Conservation (phyloP, 768 basidiomycete species). For the Amanita jacksonii region DNA sequence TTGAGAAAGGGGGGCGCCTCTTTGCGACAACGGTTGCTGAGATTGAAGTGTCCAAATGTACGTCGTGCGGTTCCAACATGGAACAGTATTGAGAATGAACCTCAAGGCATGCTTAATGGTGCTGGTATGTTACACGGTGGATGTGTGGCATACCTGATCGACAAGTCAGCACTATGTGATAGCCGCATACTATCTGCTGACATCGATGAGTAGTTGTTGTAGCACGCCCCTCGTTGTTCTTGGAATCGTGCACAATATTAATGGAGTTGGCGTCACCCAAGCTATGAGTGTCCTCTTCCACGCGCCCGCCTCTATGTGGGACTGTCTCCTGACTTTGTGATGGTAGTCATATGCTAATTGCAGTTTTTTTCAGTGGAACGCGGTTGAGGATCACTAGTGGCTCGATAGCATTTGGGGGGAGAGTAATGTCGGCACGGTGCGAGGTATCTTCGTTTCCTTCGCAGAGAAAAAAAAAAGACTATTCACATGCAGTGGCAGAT, state of each 20-base stretch:
- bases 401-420: constrained; percentile 56
- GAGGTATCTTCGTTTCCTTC: constrained; percentile 43
- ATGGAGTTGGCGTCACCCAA: constrained; percentile 71
- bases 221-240: constrained; percentile 61
- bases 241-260: constrained; percentile 46
- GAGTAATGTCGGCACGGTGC: constrained; percentile 63
- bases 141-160: constrained; percentile 63
- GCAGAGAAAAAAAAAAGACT: neutral
- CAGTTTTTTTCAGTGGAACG: constrained; percentile 37
- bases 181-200: neutral
- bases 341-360: constrained; percentile 6
- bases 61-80: too few relatives aligned
- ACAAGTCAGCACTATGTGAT: constrained; percentile 38
- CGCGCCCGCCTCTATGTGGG: constrained; percentile 55
- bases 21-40: constrained; percentile 58
- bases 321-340: constrained; percentile 9
- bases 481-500: constrained; percentile 29
- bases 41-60: constrained; percentile 52
- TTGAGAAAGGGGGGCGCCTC: constrained; percentile 38
- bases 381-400: constrained; percentile 51
- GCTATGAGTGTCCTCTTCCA: constrained; percentile 63
- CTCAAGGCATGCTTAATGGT: constrained; percentile 70
- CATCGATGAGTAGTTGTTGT: constrained; percentile 38
- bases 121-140: constrained; percentile 73
- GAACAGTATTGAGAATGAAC: too few relatives aligned